Evolutionary conservation across 2,329 filamentous ascomycete genomes (phyloP), one percentile per base, ranked within the genome.

Genomic region (Fusarium denticulatum): DNA sequence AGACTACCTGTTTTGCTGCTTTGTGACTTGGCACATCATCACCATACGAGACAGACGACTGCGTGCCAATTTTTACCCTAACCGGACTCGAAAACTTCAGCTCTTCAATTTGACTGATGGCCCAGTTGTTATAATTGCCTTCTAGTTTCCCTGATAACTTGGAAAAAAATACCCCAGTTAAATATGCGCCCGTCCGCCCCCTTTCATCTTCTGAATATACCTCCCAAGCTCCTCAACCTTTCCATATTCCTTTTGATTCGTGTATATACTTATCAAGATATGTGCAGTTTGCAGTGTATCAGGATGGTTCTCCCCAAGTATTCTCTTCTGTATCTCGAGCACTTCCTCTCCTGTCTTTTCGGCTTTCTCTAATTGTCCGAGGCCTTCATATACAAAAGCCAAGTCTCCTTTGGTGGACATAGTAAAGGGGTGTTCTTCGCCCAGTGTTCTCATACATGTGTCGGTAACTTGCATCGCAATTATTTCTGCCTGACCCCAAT

Each of bases 371-470:
- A 15, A 9, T 7, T 26, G 24, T 8, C 26, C 36, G 12, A 15
- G 47, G 0, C 11, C 1, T 5, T 1, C 1, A 20, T 36, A 60
- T 28, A 16, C 1, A 1, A 0, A 0, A 10, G 3, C 4, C 5
- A 30, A 16, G 0, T 2, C 0, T 13, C 3, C 5, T 22, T 7
- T 56, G 5, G 0, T 0, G 0, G 0, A 0, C 0, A 34, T 0
- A 14, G n/a, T 45, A 0, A 0, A 0, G 1, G 39, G 32, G 9
- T 46, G n/a, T 2, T 46, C 46, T 39, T 28, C 15, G 10, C 62
- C 59, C 0, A 24, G 0, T 0, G 0, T 5, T 11, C 14, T 10
- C 6, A 7, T 16, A 1, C 0, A 0, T 7, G 4, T 5, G 2
- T 24, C 4, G 2, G 6, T 0, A 13, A 6, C 0, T 3, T 56